Conservation (phyloP, 768 basidiomycete species). For the Suillus alpinus region DNA sequence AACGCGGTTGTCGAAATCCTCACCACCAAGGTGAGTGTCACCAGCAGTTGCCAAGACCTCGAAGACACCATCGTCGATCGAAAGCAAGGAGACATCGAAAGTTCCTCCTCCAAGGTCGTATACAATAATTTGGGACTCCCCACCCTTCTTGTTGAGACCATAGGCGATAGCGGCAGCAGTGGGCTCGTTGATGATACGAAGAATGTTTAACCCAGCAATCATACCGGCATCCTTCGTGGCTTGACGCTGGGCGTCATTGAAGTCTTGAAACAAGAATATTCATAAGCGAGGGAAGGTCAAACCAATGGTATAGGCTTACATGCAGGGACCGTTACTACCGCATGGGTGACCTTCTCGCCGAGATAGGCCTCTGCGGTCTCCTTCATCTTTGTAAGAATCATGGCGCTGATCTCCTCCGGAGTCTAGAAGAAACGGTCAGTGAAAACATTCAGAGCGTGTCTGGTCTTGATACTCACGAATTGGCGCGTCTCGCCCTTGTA, state of each 20-base stretch:
- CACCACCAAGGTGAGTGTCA: slow-evolving; percentile 93
- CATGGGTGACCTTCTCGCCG: slow-evolving; percentile 93
- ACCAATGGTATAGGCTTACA: slow-evolving; percentile 44
- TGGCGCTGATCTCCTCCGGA: slow-evolving; percentile 92
- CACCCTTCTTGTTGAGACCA: slow-evolving; percentile 94
- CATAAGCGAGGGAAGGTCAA: neutral
- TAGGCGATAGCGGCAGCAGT: slow-evolving; percentile 98
- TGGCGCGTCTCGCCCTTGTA: slow-evolving; percentile 78
- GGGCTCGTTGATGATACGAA: slow-evolving; percentile 98
- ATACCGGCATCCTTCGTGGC: slow-evolving; percentile 98
- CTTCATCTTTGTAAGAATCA: slow-evolving; percentile 98
- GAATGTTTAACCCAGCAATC: slow-evolving; percentile 90
- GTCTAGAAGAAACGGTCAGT: slow-evolving; percentile 45
- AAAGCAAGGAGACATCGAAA: slow-evolving; percentile 96
- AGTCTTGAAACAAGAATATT: slow-evolving; percentile 64
- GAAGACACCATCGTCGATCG: slow-evolving; percentile 91
- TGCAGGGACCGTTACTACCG: slow-evolving; percentile 97
- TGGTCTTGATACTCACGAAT: slow-evolving; percentile 56
- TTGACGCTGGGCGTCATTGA: slow-evolving; percentile 99
- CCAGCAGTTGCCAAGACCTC: slow-evolving; percentile 89
- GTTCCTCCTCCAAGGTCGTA: slow-evolving; percentile 99
- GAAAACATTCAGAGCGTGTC: neutral
- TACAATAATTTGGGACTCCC: slow-evolving; percentile 94
- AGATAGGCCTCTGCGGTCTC: slow-evolving; percentile 99
- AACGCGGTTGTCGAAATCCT: slow-evolving; percentile 93